Evolutionary conservation across 805 yeast genomes (phyloP).

Genomic region (Kuraishia piskuri): DNA sequence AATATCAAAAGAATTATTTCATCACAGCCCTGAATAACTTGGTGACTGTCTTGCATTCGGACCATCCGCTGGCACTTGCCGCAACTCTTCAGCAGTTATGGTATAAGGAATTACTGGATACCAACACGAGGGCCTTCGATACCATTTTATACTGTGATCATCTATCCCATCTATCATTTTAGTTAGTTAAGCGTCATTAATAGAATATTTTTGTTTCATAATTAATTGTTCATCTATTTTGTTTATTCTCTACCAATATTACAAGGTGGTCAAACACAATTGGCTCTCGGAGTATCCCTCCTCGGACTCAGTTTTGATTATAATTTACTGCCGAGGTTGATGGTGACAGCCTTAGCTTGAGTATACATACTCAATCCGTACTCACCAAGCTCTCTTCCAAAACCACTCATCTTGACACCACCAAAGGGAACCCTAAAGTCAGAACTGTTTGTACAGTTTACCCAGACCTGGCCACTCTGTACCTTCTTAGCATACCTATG

Average conservation of each 20-base stretch:
- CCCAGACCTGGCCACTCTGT: conserved; percentile 61
- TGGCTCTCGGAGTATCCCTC: neutral
- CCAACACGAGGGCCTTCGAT: neutral
- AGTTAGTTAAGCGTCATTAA: neutral
- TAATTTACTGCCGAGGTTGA: conserved; percentile 36
- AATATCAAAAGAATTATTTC: conserved; percentile 16
- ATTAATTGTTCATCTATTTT: neutral
- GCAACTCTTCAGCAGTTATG: neutral
- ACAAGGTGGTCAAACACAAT: neutral
- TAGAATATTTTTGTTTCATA: neutral
- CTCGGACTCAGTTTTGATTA: too few relatives aligned
- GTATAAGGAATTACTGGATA: neutral
- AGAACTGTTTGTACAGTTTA: conserved; percentile 50
- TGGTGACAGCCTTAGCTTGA: conserved; percentile 60
- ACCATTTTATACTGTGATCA: neutral
- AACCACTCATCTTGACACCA: conserved; percentile 59
- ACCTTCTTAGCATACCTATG: conserved; percentile 51
- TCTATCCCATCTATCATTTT: neutral
- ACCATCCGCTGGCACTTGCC: neutral
- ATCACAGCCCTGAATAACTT: neutral
- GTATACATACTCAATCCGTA: conserved; percentile 57
- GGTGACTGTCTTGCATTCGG: neutral
- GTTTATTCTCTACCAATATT: neutral
- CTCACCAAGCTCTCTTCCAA: conserved; percentile 61
- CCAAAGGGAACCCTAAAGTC: conserved; percentile 58